A percentile compares a stretch with the other conserved stretches of the same genome.
These are phyloP conservation scores for Aspergillus pseudoterreus DNA, from an alignment of 2,329 filamentous ascomycete species.

Conservation along the genomic window DNA sequence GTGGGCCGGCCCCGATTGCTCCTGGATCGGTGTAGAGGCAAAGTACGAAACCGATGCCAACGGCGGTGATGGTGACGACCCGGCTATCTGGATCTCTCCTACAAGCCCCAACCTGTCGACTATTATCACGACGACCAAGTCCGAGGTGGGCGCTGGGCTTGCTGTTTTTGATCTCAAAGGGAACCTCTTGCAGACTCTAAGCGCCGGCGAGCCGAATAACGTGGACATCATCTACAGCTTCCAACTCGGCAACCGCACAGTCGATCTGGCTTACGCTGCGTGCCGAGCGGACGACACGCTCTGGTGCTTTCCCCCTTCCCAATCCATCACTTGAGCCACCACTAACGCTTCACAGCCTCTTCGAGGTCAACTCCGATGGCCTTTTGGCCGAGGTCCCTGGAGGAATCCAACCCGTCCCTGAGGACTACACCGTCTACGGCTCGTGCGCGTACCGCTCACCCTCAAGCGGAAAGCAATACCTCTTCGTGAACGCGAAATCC, in stretches of 20 bases:
- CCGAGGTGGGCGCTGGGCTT: constrained; percentile 1
- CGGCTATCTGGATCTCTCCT: constrained; percentile 6
- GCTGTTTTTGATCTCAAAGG: constrained; percentile 6
- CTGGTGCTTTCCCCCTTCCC: background rate
- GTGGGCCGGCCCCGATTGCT: constrained; percentile 6
- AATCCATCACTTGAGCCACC: background rate
- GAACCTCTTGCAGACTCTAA: constrained; percentile 1
- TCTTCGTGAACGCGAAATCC: constrained; percentile 5
- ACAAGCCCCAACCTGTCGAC: background rate
- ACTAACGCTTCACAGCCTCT: background rate
- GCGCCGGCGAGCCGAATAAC: constrained; percentile 6
- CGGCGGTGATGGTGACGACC: constrained; percentile 7
- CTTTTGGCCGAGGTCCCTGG: background rate
- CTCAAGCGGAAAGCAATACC: constrained; percentile 1
- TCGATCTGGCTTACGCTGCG: constrained; percentile 6
- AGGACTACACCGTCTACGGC: constrained; percentile 6
- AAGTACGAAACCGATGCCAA: constrained; percentile 8
- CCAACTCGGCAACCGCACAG: background rate
- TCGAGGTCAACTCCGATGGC: constrained; percentile 3
- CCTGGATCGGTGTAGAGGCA: constrained; percentile 2
- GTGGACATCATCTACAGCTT: constrained; percentile 7
- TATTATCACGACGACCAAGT: constrained; percentile 6
- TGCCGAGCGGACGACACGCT: constrained; percentile 8
- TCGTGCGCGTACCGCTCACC: constrained; percentile 6
- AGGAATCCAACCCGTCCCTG: background rate